Percentiles rank a stretch among this genome's conserved stretches.
Evolutionary conservation across 768 basidiomycete species (phyloP).

Genomic region (Pulveroboletus ravenelii): DNA sequence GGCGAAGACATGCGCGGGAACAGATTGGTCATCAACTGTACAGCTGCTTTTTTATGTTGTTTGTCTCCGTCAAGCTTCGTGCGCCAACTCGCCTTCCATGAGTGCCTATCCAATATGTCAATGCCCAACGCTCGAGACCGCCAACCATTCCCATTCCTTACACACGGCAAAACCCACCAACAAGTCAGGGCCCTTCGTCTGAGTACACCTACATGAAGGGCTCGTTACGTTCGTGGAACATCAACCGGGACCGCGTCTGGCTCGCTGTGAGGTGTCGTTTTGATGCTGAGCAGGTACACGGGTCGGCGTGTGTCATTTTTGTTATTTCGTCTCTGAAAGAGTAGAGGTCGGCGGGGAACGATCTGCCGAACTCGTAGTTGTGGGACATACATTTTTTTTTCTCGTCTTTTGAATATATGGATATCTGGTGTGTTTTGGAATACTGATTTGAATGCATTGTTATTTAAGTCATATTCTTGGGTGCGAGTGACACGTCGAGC

Average conservation of each 20-base stretch:
- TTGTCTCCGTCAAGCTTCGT: too few species aligned
- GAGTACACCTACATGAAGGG: slow-evolving; percentile 39
- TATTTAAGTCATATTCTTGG: too few species aligned
- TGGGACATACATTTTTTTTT: slow-evolving; percentile 60
- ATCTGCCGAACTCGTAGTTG: slow-evolving; percentile 57
- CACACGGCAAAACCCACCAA: slow-evolving; percentile 30
- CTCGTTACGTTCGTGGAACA: slow-evolving; percentile 77
- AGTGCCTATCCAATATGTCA: too few species aligned
- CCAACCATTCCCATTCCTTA: too few species aligned
- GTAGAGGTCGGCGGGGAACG: slow-evolving; percentile 47
- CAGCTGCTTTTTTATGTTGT: neutral
- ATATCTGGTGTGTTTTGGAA: too few species aligned
- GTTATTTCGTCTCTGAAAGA: slow-evolving; percentile 48
- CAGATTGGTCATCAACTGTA: slow-evolving; percentile 21
- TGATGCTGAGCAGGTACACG: slow-evolving; percentile 46
- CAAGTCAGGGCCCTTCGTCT: slow-evolving; percentile 61
- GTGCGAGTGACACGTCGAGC: too few species aligned
- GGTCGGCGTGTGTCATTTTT: slow-evolving; percentile 35
- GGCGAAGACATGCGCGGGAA: slow-evolving; percentile 14
- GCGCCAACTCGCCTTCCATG: too few species aligned
- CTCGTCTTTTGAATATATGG: neutral
- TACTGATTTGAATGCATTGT: neutral
- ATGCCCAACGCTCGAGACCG: too few species aligned
- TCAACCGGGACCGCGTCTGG: slow-evolving; percentile 33
- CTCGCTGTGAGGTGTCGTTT: slow-evolving; percentile 53